Evolutionary conservation across 2,329 filamentous ascomycete genomes (phyloP), one percentile per base, ranked within the genome.

Genomic region (Nannizzia gypsea): DNA sequence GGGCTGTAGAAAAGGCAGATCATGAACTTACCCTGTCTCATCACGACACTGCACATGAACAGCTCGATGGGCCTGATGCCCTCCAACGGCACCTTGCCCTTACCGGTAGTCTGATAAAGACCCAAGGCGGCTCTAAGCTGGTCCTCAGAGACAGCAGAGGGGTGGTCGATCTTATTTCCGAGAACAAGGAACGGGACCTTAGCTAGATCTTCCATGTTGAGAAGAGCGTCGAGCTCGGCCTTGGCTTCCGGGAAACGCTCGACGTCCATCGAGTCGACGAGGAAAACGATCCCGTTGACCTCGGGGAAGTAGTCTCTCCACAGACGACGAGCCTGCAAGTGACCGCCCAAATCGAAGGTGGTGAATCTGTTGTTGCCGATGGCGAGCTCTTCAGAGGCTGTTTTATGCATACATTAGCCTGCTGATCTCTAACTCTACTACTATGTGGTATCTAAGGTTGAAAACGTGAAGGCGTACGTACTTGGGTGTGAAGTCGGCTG

Each of bases 151-250:
- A 97, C 86, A 64, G 93, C 93, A 67, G 95, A 88, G 59, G 91
- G 91, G 79, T 97, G 91, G 76, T 99, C 93, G 75, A 99, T 99
- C 85, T 99, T 99, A 85, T 99, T 99, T 68, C 93, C 93, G 64
- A 99, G 84, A 68, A 99, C 85, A 63, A 97, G 84, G 75, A 97
- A 97, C 59, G 93, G 93, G 6, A 96, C 93, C 81, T 95, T 96
- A 73, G 84, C 80, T 42, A 99, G 84, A 73, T 97, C 92, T 78
- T 99, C 93, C 92, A 99, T 96, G 64, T 89, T 85, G 67, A 99
- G 83, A 58, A 97, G 87, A 59, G 89, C 90, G 72, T 99, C 93
- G 64, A 99, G 88, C 80, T 99, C 93, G 69, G 88, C 92, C 81
- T 97, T 97, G 71, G 90, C 88, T 80, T 99, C 93, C 69, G 82